Evolutionary conservation across 306 rosid genomes (phyloP).

Genomic region (Medicago ruthenica): DNA sequence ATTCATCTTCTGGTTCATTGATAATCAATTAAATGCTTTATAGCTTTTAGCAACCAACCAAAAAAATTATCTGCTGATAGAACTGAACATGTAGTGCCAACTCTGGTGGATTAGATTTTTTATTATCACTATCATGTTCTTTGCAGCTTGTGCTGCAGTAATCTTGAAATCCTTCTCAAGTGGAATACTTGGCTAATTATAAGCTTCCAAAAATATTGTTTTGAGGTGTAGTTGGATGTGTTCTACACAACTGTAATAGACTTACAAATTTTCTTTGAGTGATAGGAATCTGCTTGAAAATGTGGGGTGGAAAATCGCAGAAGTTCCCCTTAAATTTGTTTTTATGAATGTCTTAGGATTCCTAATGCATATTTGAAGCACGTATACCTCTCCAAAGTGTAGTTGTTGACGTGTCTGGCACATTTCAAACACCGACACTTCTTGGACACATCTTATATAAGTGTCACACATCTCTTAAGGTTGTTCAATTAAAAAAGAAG

Average conservation of each 20-base stretch:
- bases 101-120: neutral
- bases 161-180: conserved; percentile 32
- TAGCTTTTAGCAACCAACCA: conserved; percentile 8
- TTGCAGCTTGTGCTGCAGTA: neutral
- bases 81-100: neutral
- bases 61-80: conserved; percentile 1
- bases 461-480: no score
- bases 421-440: no score
- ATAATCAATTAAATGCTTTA: conserved; percentile 19
- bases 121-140: neutral
- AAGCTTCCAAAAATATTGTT: neutral
- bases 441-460: no score
- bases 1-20: conserved; percentile 17
- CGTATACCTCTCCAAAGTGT: no score
- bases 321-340: neutral
- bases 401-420: no score
- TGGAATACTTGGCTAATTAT: conserved; percentile 19
- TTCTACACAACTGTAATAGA: neutral
- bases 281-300: conserved; percentile 11
- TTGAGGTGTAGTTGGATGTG: conserved; percentile 15
- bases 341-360: neutral
- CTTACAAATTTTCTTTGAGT: neutral
- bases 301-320: neutral
- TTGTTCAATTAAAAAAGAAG: no score
- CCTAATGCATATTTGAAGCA: no score